These are phyloP conservation scores for Jacaranda copaia DNA, from an alignment of 257 asterid genomes.

Conservation along the genomic window DNA sequence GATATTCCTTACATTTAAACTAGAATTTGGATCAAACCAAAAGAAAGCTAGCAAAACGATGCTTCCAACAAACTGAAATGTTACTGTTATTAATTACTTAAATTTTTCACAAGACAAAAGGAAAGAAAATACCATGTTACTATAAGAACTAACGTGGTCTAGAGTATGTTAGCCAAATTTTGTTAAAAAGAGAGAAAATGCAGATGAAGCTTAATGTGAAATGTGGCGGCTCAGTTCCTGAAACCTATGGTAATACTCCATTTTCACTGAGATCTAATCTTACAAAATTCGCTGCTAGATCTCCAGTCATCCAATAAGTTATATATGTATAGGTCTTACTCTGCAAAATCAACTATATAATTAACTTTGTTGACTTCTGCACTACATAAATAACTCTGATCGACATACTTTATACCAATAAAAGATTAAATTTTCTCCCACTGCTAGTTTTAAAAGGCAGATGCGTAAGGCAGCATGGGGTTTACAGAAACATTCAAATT, in stretches of 20 bases:
- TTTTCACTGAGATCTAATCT: too few relatives aligned
- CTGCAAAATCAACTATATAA: not conserved
- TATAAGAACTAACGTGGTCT: slow-evolving; percentile 6
- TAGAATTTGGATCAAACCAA: not conserved
- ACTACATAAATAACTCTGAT: not conserved
- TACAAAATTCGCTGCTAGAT: too few relatives aligned
- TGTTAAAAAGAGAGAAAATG: too few relatives aligned
- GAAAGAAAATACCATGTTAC: not conserved
- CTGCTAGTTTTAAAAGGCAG: slow-evolving; percentile 12
- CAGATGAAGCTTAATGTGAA: too few relatives aligned
- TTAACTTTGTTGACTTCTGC: not conserved
- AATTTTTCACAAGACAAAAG: not conserved
- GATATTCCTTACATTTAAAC: not conserved
- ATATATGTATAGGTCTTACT: too few relatives aligned
- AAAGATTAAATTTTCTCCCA: slow-evolving; percentile 1
- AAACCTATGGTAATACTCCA: too few relatives aligned
- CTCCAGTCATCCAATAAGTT: too few relatives aligned
- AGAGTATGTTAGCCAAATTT: not conserved
- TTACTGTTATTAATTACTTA: too few relatives aligned
- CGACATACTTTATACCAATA: not conserved
- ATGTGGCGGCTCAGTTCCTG: too few relatives aligned
- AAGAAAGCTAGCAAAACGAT: not conserved
- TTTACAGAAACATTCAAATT: not conserved
- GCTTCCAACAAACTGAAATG: not conserved
- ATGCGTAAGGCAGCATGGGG: not conserved